A percentile compares a stretch with the other conserved stretches of the same genome.
Evolutionary conservation across 2,329 filamentous ascomycete species (phyloP).

Genomic region (Nothopassalora personata): DNA sequence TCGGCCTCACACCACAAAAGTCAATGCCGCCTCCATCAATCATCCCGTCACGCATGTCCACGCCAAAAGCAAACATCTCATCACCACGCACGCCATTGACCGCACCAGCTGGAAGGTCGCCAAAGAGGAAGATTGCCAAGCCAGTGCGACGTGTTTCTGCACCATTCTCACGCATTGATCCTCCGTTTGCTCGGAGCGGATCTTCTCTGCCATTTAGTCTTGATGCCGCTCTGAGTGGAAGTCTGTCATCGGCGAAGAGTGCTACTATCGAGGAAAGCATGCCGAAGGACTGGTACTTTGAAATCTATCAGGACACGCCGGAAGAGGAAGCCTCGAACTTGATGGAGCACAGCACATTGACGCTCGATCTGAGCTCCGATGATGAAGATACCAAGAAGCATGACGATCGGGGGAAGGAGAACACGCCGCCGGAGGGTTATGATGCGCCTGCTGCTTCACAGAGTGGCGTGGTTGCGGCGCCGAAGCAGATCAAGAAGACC

Average conservation of each 20-base stretch:
- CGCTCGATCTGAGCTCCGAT: slow-evolving; percentile 83
- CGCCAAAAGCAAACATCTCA: slow-evolving; percentile 36
- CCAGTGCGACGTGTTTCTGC: slow-evolving; percentile 59
- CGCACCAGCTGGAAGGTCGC: slow-evolving; percentile 75
- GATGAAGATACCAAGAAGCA: slow-evolving; percentile 60
- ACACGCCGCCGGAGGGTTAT: slow-evolving; percentile 65
- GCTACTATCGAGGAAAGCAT: slow-evolving; percentile 54
- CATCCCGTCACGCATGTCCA: slow-evolving; percentile 27
- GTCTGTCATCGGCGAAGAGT: slow-evolving; percentile 43
- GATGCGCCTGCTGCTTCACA: slow-evolving; percentile 26
- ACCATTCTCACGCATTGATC: slow-evolving; percentile 64
- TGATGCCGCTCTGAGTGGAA: slow-evolving; percentile 74
- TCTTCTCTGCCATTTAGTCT: slow-evolving; percentile 68
- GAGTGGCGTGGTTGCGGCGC: slow-evolving; percentile 3
- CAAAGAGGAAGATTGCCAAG: slow-evolving; percentile 61
- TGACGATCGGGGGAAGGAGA: slow-evolving; percentile 77
- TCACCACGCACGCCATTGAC: slow-evolving; percentile 42
- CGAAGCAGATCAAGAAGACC: slow-evolving; percentile 20
- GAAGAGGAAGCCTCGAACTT: slow-evolving; percentile 89
- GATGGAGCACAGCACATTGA: slow-evolving; percentile 82
- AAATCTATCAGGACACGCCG: slow-evolving; percentile 86
- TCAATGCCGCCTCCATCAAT: slow-evolving; percentile 36
- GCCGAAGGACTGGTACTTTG: slow-evolving; percentile 72
- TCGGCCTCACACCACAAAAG: slow-evolving; percentile 25
- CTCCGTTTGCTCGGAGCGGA: slow-evolving; percentile 54